Evolutionary conservation across 2,329 filamentous ascomycete genomes (phyloP), one percentile per base, ranked within the genome.

Genomic region (Botrytis sinoallii): DNA sequence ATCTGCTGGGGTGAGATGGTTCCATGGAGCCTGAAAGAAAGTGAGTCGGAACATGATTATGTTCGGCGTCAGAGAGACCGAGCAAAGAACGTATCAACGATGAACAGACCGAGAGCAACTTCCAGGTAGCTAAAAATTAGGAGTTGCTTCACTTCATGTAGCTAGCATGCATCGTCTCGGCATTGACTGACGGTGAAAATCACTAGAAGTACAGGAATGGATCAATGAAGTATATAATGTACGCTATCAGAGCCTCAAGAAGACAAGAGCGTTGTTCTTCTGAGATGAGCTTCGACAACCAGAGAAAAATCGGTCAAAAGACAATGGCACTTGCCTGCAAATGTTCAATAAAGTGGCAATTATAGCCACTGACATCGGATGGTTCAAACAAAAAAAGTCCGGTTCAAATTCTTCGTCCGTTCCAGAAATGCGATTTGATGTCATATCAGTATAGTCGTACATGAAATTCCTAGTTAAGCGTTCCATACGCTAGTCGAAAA

Each of bases 381-480:
- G 32, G 20, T 42, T 42, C 18, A 38, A 57, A 18, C 38, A 22
- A 57, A 57, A 5, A 16, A 29, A 57, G 38, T 57, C 55, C 38
- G n/a, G 66, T 32, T 12, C 38, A 18, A 69, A 42, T 57, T 57
- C 48, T 29, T 42, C 35, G 12, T 59, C 48, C 52, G 10, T 42
- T 59, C 22, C 40, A 55, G 25, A 73, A 67, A 65, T 29, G 73
- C 57, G 73, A 73, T 68, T 72, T 42, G 9, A 52, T 60, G 40
- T 60, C 38, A 68, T 68, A 57, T 42, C 48, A 68, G 48, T 69
- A 69, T 63, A 76, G 76, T 76, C 74, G 74, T 78, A 79, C 75
- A 79, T 44, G 65, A 74, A 74, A 71, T 74, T 71, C 48, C 67
- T 22, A 67, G 64, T 63, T 29, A 32, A 61, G 70, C 64, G 65